phyloP scores from a whole-genome alignment of 1,284 basidiomycete genomes.

The Leccinum glutinopallens region DNA sequence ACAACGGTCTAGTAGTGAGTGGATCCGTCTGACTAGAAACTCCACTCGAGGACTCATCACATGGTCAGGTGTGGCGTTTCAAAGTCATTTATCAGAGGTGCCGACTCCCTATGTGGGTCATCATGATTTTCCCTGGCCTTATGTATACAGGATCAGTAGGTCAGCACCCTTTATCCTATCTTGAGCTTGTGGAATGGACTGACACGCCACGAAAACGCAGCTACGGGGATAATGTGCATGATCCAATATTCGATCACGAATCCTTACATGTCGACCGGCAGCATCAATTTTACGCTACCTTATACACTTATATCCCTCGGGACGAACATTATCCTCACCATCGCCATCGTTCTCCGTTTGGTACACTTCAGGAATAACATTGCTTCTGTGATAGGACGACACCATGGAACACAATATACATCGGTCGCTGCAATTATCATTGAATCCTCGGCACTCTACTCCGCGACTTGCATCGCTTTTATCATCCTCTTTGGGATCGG shows the following conservation, averaged over 20 bases:
- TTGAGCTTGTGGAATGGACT: background rate
- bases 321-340: background rate
- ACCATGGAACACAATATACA: background rate
- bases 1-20: background rate
- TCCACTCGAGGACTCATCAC: background rate
- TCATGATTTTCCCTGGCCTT: background rate
- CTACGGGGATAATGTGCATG: background rate
- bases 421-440: background rate
- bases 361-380: background rate
- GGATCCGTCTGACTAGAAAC: background rate
- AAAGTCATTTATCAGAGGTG: conserved; percentile 1
- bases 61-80: background rate
- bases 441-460: background rate
- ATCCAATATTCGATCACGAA: background rate
- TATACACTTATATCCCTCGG: background rate
- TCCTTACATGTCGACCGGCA: background rate
- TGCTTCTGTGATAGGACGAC: background rate
- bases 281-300: background rate
- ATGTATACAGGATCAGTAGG: background rate
- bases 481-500: background rate
- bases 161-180: background rate
- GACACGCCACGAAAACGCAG: background rate
- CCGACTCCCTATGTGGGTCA: background rate
- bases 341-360: background rate
- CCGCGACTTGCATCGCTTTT: background rate